Base-by-base conservation (phyloP, 2,329 filamentous ascomycete genomes). In the Lecanosticta acicola region DNA sequence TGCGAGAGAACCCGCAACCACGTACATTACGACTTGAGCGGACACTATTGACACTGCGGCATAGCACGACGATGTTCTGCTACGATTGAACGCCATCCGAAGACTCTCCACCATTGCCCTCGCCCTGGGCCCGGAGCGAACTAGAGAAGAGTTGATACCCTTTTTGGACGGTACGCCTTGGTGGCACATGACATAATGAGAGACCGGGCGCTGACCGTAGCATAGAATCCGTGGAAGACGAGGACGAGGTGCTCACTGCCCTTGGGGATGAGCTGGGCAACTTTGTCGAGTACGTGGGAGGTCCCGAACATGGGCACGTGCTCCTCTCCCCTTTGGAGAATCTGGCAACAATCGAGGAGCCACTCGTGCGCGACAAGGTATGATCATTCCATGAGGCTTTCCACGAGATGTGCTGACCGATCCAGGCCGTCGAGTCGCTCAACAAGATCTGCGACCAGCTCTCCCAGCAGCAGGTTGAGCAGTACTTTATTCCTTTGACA, bases 371-470 rank as follows among this genome's bases (percentile, higher is more conserved):
- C 64, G 93, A 98, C 74, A 98, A 98, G 86, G 91, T 94, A 46
- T 33, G 57, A 38, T n/a, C 7, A 29, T 20, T 71, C 53, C 69
- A 63, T 33, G 10, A 21, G 14, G 19, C 32, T 32, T 34, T 35
- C n/a, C n/a, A 10, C 16, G 34, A 21, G 10, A 35, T 26, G 38
- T 44, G 47, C 65, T 71, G 55, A 72, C 59, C 10, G 33, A 43
- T 37, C 29, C 61, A 96, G 91, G 93, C 93, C 56, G 93, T 98
- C 66, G 94, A 98, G 70, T 98, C 93, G 39, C 81, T 98, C 59
- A 98, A 98, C 80, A 98, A 96, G 76, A 97, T 98, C 69, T 97
- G 93, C 79, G 81, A 83, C 65, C 83, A 95, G 67, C 79, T 98
- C 45, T 94, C 89, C 41, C 75, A 88, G 60, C 80, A 88, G 69